Base-by-base conservation (phyloP, 805 yeast genomes). In the Kurtzmaniella cleridarum region DNA sequence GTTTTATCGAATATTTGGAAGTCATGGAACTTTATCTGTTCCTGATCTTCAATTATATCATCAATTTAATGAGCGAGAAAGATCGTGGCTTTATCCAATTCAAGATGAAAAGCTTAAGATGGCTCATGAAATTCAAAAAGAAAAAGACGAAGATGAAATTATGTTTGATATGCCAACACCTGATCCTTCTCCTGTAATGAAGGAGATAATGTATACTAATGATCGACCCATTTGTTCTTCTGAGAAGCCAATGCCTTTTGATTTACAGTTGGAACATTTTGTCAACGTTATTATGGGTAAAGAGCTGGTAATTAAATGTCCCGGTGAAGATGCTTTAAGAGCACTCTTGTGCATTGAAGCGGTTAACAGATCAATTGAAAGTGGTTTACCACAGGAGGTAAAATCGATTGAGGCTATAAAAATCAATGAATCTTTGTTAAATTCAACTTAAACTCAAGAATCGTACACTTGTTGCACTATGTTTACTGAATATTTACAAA, bases 241-340 rank as follows among this genome's bases (percentile, higher is more conserved):
- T 5, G 41, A 42, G 18, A 42, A 44, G 28, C 50, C 48, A 23
- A 44, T 55, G 39, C 71, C 72, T 2, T 66, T 66, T 45, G 71
- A 64, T 38, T 51, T 57, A 17, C 72, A 66, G 41, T 47, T 66
- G 36, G 57, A 60, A 33, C 71, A 66, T 42, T 66, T 66, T 45
- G 59, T 65, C 15, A 56, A 62, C 34, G 47, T 66, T 34, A 53
- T 66, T 20, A 48, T 45, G 12, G 65, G 64, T 1, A 42, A 51
- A n/a, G 60, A 58, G 14, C 51, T 53, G 11, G 46, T 36, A 16
- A 42, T 46, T 17, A 55, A 54, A 35, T 62, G 68, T 36, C 44
- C 62, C 2, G 66, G 65, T 1, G 55, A 53, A 35, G 67, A 62
- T 35, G 68, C 65, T 2, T 51, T 60, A 28, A 50, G 55, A 24